These are phyloP conservation scores for Melastoma malabathricum DNA, from an alignment of 345 rosid species.

Conservation along the genomic window DNA sequence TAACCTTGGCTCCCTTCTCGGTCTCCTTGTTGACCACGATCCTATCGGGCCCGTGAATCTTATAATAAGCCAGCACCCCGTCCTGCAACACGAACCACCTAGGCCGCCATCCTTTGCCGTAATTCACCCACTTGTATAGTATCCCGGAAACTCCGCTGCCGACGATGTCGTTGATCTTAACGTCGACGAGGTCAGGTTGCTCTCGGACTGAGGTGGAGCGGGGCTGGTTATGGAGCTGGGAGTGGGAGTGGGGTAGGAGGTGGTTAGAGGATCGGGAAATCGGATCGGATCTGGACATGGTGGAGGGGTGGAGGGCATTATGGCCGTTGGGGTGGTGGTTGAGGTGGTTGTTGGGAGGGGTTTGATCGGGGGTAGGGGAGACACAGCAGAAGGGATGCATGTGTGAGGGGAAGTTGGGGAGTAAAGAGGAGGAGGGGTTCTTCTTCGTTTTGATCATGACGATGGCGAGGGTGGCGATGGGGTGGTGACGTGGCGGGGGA, in stretches of 20 bases:
- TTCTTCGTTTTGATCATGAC: too few species aligned
- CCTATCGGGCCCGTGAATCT: conserved; percentile 89
- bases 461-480: too few species aligned
- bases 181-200: conserved; percentile 26
- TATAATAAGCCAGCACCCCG: conserved; percentile 91
- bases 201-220: conserved; percentile 18
- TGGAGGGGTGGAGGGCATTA: conserved; percentile 2
- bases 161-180: conserved; percentile 73
- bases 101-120: conserved; percentile 94
- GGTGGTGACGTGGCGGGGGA: too few species aligned
- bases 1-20: conserved; percentile 71
- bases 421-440: too few species aligned
- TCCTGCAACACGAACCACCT: conserved; percentile 94
- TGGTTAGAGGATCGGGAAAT: background rate
- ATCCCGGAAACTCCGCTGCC: conserved; percentile 86
- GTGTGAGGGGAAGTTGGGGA: background rate
- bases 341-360: conserved; percentile 7
- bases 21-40: conserved; percentile 69
- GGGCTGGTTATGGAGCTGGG: background rate
- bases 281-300: conserved; percentile 22
- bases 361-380: conserved; percentile 33
- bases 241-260: conserved; percentile 3
- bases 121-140: conserved; percentile 90
- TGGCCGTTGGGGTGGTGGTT: background rate
- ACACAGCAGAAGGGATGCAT: conserved; percentile 14